These are phyloP conservation scores for Porcisia hertigi DNA, from an alignment of 208 protist genomes.

Conservation along the genomic window DNA sequence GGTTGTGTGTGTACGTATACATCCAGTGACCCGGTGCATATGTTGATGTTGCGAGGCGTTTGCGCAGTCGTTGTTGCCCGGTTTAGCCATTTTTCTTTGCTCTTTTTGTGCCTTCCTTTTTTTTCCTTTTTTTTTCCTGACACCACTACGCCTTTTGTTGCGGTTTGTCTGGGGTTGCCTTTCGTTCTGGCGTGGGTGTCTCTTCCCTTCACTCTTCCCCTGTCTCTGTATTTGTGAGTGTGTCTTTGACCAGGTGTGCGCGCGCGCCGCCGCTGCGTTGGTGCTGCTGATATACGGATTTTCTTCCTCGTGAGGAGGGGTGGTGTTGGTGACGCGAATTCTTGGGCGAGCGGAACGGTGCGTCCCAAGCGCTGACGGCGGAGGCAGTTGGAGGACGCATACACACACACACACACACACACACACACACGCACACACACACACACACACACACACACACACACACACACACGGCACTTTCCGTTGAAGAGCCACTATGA, in stretches of 20 bases:
- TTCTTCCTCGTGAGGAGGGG: no score
- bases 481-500: constrained; percentile 35
- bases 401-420: neutral
- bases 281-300: neutral
- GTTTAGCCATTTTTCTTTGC: neutral
- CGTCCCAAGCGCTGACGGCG: no score
- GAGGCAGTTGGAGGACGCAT: neutral
- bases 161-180: constrained; percentile 9
- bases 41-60: neutral
- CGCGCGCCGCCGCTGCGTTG: neutral
- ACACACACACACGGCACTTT: no score
- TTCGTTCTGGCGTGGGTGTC: neutral
- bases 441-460: neutral
- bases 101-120: neutral
- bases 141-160: neutral
- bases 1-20: no score
- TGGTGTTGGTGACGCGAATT: no score
- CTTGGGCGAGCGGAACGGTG: no score
- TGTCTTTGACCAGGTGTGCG: neutral
- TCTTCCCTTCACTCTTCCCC: neutral
- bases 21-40: no score
- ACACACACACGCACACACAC: no score
- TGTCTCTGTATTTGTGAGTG: neutral
- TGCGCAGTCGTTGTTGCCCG: neutral
- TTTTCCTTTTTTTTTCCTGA: neutral